These are phyloP conservation scores for Thinopyrum elongatum DNA, from an alignment of 176 grass and related monocot genomes.

Conservation along the genomic window DNA sequence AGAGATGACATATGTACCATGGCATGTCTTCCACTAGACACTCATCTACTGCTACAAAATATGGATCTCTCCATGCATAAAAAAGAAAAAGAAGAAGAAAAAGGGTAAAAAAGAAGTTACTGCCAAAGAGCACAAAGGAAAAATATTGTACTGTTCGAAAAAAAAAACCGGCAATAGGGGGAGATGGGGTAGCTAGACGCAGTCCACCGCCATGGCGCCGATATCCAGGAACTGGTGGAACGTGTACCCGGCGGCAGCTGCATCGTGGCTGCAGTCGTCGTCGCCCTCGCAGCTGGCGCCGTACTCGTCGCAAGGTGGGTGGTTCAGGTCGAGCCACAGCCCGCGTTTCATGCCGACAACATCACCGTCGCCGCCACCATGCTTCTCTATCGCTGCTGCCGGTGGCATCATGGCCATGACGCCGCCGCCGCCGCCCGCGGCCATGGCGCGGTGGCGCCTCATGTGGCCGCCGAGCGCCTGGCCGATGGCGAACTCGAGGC, in stretches of 20 bases:
- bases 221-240: conserved; percentile 57
- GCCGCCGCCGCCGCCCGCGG: neutral
- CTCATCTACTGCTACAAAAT: conserved; percentile 39
- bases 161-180: conserved; percentile 19
- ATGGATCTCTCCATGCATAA: conserved; percentile 19
- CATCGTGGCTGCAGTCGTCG: conserved; percentile 19
- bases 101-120: neutral
- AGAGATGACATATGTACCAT: conserved; percentile 8
- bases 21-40: conserved; percentile 19
- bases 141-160: neutral
- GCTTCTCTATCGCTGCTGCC: conserved; percentile 24
- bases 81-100: neutral
- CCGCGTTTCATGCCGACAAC: conserved; percentile 2
- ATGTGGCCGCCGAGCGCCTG: conserved; percentile 76
- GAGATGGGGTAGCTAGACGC: conserved; percentile 16
- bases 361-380: neutral
- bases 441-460: conserved; percentile 53
- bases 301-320: conserved; percentile 20
- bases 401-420: neutral
- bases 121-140: neutral
- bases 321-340: conserved; percentile 53
- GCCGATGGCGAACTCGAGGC: conserved; percentile 63
- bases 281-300: neutral
- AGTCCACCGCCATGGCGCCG: conserved; percentile 35
- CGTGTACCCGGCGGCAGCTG: neutral